These are phyloP conservation scores for Aphanomyces invadans DNA, from an alignment of 352 stramenopile species.

Conservation along the genomic window DNA sequence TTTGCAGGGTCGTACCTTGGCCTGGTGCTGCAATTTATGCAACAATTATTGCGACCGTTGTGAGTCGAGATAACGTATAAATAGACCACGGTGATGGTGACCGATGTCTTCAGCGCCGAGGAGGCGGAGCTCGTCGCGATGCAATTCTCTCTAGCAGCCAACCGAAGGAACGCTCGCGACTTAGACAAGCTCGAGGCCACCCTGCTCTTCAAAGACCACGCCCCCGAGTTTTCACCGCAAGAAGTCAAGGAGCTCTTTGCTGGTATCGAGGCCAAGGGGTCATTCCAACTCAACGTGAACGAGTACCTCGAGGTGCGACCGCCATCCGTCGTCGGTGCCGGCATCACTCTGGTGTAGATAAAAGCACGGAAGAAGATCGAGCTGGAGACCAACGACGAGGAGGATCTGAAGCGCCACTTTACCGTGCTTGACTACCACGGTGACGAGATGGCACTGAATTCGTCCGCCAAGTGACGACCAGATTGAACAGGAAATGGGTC, in stretches of 20 bases:
- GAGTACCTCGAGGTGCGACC: constrained; percentile 11
- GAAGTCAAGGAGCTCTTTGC: constrained; percentile 14
- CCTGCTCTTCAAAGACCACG: constrained; percentile 8
- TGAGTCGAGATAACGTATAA: too few species aligned
- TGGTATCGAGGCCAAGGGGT: not conserved
- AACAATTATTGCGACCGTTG: constrained; percentile 33
- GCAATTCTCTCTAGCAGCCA: not conserved
- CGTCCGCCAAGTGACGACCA: not conserved
- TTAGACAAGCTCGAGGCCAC: constrained; percentile 18
- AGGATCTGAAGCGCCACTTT: constrained; percentile 24
- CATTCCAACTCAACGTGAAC: constrained; percentile 14
- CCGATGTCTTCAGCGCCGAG: constrained; percentile 4
- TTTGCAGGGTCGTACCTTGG: constrained; percentile 71
- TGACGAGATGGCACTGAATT: not conserved
- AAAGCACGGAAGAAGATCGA: constrained; percentile 18
- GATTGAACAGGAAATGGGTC: constrained; percentile 16
- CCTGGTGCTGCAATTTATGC: constrained; percentile 53
- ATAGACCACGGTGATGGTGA: not conserved
- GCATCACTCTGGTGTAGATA: not conserved
- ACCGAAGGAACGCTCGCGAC: not conserved
- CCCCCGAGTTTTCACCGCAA: constrained; percentile 2
- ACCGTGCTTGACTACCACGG: constrained; percentile 22
- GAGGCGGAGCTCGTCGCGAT: constrained; percentile 10
- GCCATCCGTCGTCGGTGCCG: not conserved
- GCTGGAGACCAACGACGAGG: constrained; percentile 8